Conservation (phyloP, 306 rosid genomes). For the Arachis hypogaea region DNA sequence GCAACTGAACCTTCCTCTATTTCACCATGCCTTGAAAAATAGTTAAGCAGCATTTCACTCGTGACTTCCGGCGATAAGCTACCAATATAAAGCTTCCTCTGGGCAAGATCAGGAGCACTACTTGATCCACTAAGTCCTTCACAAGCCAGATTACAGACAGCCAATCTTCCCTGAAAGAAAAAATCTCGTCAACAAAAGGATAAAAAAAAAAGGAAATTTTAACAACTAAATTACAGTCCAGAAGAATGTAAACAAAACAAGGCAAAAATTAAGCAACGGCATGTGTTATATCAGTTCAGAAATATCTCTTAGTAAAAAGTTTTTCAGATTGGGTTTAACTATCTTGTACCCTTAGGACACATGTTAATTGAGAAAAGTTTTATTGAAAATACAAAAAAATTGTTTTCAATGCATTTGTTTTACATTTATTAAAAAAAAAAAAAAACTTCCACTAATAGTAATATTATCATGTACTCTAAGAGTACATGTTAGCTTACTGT, state of each 20-base stretch:
- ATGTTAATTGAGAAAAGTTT: no score
- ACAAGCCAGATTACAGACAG: conserved; percentile 74
- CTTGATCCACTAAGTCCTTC: conserved; percentile 71
- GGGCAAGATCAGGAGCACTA: conserved; percentile 62
- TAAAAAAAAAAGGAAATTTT: not conserved
- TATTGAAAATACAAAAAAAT: no score
- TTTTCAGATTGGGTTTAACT: no score
- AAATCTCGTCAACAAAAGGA: not conserved
- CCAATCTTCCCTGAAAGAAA: conserved; percentile 64
- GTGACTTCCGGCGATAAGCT: conserved; percentile 76
- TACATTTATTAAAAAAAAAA: no score
- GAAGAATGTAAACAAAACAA: not conserved
- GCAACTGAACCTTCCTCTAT: conserved; percentile 92
- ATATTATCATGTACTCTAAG: no score
- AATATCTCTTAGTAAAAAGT: not conserved
- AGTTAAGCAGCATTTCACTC: conserved; percentile 65
- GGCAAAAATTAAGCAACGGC: not conserved
- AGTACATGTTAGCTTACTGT: no score
- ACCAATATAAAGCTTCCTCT: conserved; percentile 83
- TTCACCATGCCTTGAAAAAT: conserved; percentile 66
- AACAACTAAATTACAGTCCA: conserved; percentile 3
- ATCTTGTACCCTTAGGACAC: no score
- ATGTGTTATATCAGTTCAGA: not conserved
- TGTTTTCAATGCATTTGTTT: no score
- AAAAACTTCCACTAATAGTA: no score